A percentile compares a stretch with the other conserved stretches of the same genome.
These are phyloP conservation scores for Paradendryphiella salina DNA, from an alignment of 2,329 filamentous ascomycete species.

Conservation along the genomic window DNA sequence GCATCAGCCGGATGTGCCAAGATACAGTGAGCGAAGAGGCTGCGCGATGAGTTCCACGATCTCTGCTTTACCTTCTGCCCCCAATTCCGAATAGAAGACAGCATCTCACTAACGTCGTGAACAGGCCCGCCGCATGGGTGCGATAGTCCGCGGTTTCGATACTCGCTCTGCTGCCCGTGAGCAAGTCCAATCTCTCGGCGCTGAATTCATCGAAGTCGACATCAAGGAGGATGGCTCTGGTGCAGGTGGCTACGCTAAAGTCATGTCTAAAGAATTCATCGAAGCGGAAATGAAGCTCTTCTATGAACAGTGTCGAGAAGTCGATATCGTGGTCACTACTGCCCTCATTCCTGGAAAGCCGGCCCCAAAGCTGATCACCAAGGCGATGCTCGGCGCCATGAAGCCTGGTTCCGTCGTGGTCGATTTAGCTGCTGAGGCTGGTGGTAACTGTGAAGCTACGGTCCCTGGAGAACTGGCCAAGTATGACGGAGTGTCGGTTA, in stretches of 20 bases:
- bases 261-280: constrained; percentile 93
- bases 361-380: constrained; percentile 82
- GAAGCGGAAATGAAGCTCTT: constrained; percentile 93
- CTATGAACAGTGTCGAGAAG: constrained; percentile 80
- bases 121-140: constrained; percentile 76
- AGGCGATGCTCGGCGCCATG: constrained; percentile 80
- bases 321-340: constrained; percentile 91
- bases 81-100: no score
- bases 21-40: no score
- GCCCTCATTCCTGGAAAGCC: constrained; percentile 85
- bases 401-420: constrained; percentile 88
- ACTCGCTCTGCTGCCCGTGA: constrained; percentile 86
- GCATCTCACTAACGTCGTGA: not conserved
- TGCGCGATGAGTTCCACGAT: not conserved
- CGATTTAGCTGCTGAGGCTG: constrained; percentile 83
- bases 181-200: constrained; percentile 86
- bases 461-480: constrained; percentile 69
- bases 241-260: constrained; percentile 85
- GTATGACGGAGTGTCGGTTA: constrained; percentile 79
- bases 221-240: constrained; percentile 83
- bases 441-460: constrained; percentile 85
- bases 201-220: constrained; percentile 86
- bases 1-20: no score
- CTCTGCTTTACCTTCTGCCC: no score
- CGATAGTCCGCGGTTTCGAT: constrained; percentile 88